Evolutionary conservation across 2,329 filamentous ascomycete genomes (phyloP).

Genomic region (Karstenula rhodostoma): DNA sequence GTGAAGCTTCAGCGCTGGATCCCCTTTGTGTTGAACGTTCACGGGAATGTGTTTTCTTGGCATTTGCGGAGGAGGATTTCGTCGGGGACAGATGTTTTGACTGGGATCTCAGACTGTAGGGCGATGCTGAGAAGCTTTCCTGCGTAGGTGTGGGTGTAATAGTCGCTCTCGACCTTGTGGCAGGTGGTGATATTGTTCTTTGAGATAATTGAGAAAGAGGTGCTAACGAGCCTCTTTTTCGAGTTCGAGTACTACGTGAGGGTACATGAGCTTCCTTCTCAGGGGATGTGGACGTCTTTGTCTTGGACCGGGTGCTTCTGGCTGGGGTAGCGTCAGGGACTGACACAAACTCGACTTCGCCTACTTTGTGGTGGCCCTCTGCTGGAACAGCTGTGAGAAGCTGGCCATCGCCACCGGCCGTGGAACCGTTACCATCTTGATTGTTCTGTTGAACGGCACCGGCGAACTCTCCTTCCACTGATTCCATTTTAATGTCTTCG

Average conservation of each 20-base stretch:
- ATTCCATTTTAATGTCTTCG: constrained; percentile 41
- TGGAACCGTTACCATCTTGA: constrained; percentile 12
- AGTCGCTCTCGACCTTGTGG: constrained; percentile 27
- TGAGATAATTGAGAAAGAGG: constrained; percentile 21
- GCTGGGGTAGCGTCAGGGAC: constrained; percentile 37
- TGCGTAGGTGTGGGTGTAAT: constrained; percentile 33
- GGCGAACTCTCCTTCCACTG: constrained; percentile 23
- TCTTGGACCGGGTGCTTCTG: constrained; percentile 44
- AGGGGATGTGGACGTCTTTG: constrained; percentile 34
- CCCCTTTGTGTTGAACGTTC: constrained; percentile 22
- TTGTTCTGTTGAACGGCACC: constrained; percentile 1
- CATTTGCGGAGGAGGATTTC: constrained; percentile 13
- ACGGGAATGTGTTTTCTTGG: constrained; percentile 19
- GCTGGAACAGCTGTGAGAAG: constrained; percentile 29
- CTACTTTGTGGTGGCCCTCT: constrained; percentile 30
- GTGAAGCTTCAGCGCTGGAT: constrained; percentile 8
- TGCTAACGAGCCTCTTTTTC: constrained; percentile 26
- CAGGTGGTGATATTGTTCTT: constrained; percentile 29
- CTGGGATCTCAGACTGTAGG: constrained; percentile 40
- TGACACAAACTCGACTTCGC: constrained; percentile 27
- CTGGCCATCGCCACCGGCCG: constrained; percentile 19
- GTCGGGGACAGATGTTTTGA: constrained; percentile 36
- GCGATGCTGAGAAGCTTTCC: constrained; percentile 29
- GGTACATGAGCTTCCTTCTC: constrained; percentile 22
- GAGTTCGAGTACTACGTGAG: constrained; percentile 28